Evolutionary conservation across 768 basidiomycete species (phyloP).

Genomic region (Mycena metata): DNA sequence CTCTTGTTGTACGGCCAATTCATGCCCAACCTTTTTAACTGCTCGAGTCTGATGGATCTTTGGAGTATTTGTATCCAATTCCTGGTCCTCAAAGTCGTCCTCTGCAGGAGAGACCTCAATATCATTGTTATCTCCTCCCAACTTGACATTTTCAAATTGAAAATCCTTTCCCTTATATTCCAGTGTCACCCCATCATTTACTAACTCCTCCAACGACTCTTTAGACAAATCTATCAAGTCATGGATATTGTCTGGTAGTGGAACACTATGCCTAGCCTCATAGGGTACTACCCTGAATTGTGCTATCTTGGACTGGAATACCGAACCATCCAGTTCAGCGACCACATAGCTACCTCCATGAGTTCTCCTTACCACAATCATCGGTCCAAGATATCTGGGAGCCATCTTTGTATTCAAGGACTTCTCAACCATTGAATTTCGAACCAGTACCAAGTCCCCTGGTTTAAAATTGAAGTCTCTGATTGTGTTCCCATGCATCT

Average conservation of each 20-base stretch:
- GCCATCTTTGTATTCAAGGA: no score
- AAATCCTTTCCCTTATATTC: no score
- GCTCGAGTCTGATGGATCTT: constrained; percentile 10
- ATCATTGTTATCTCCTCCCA: no score
- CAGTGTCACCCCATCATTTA: no score
- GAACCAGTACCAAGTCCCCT: no score
- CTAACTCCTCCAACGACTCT: not conserved
- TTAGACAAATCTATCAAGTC: constrained; percentile 8
- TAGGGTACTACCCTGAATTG: constrained; percentile 15
- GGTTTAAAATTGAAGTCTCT: not conserved
- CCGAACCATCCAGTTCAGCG: constrained; percentile 12
- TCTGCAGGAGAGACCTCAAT: not conserved
- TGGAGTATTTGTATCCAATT: not conserved
- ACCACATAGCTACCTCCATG: constrained; percentile 11
- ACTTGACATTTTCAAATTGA: no score
- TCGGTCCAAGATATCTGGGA: no score
- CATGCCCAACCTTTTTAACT: constrained; percentile 8
- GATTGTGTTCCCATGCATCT: constrained; percentile 2
- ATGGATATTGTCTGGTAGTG: constrained; percentile 8
- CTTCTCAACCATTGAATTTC: no score
- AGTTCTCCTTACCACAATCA: not conserved
- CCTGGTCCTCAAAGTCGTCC: constrained; percentile 3
- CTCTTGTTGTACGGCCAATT: constrained; percentile 12
- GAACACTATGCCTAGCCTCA: not conserved
- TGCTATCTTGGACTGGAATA: constrained; percentile 18